Percentiles rank a stretch among this genome's conserved stretches.
Conservation (phyloP, 257 asterid species). For the Marsdenia floribunda region DNA sequence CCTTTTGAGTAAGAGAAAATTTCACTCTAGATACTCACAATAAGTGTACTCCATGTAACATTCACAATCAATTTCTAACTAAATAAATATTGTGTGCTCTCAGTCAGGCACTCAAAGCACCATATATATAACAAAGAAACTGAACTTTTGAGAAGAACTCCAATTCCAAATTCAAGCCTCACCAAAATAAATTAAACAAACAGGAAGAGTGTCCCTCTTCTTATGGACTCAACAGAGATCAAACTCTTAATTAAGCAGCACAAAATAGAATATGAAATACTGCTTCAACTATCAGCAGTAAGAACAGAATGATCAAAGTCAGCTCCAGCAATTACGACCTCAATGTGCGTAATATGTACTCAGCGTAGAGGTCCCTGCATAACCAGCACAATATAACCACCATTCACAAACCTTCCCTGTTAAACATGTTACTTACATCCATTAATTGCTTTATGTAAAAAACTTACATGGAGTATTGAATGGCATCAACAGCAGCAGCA, state of each 20-base stretch:
- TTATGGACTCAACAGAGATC: neutral
- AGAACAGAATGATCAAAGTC: neutral
- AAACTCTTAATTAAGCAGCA: neutral
- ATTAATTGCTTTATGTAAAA: neutral
- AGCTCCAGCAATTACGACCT: constrained; percentile 23
- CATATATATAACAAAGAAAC: neutral
- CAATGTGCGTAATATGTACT: constrained; percentile 34
- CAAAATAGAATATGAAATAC: neutral
- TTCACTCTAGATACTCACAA: too few relatives aligned
- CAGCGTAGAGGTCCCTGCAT: constrained; percentile 42
- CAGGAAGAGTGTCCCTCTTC: neutral
- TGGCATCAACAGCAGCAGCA: constrained; percentile 27
- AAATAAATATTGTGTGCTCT: neutral
- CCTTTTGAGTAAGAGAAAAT: too few relatives aligned
- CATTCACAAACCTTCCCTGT: neutral
- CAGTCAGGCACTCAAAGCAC: neutral
- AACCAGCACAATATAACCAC: neutral
- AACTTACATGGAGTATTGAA: constrained; percentile 39
- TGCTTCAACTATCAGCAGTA: neutral
- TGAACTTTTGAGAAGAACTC: neutral
- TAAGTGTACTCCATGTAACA: too few relatives aligned
- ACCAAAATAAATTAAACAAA: neutral
- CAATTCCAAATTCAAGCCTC: neutral
- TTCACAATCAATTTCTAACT: too few relatives aligned
- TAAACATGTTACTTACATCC: neutral